phyloP scores from a whole-genome alignment of 2,329 filamentous ascomycete species.

The Colletotrichum magnum region DNA sequence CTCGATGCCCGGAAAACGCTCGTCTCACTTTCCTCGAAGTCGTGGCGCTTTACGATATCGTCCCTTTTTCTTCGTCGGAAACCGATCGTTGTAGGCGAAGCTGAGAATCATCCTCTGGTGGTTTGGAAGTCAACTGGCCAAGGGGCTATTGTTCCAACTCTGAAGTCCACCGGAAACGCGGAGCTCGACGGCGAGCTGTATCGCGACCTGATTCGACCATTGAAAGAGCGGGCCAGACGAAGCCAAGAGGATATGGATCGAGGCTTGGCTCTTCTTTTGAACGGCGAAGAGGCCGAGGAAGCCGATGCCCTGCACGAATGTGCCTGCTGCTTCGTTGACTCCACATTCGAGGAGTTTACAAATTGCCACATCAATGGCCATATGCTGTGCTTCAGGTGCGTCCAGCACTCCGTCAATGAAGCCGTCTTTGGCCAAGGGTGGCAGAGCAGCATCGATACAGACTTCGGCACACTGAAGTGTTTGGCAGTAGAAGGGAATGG shows the following conservation, averaged over 20 bases:
- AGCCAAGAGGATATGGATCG: conserved; percentile 67
- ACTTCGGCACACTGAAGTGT: conserved; percentile 83
- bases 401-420: conserved; percentile 85
- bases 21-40: conserved; percentile 77
- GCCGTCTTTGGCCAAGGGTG: conserved; percentile 95
- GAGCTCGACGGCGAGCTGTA: conserved; percentile 76
- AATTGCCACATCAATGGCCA: conserved; percentile 79
- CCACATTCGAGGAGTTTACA: conserved; percentile 80
- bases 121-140: conserved; percentile 71
- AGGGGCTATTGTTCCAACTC: conserved; percentile 68
- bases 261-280: conserved; percentile 66
- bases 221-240: conserved; percentile 60
- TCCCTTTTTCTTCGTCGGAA: conserved; percentile 79
- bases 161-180: conserved; percentile 76
- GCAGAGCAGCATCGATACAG: conserved; percentile 82
- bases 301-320: conserved; percentile 76
- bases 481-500: conserved; percentile 79
- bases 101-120: conserved; percentile 74
- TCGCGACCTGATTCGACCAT: conserved; percentile 67
- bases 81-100: conserved; percentile 64
- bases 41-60: conserved; percentile 83
- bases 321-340: conserved; percentile 81
- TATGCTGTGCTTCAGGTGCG: conserved; percentile 85
- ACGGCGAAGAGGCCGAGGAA: conserved; percentile 71
- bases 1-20: conserved; percentile 79